These are phyloP conservation scores for Nicotiana paniculata DNA, from an alignment of 257 asterid species.

Conservation along the genomic window DNA sequence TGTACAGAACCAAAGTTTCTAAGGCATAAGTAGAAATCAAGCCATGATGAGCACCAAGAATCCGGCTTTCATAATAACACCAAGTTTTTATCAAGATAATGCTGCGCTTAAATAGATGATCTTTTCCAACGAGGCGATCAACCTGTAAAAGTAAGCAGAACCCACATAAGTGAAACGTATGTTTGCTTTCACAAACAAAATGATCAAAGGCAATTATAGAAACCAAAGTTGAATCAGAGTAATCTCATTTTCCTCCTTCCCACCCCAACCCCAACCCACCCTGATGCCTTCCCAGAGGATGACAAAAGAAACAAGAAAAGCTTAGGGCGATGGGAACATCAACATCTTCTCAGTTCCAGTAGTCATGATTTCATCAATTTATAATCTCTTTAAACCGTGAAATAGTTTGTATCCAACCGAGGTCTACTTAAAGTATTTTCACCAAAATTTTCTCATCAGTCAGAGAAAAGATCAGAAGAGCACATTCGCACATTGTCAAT, in stretches of 20 bases:
- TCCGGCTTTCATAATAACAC: conserved; percentile 97
- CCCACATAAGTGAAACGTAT: background rate
- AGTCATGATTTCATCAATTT: background rate
- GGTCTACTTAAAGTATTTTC: background rate
- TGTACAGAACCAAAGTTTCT: conserved; percentile 83
- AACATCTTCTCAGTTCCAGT: conserved; percentile 1
- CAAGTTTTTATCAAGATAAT: conserved; percentile 83
- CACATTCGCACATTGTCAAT: background rate
- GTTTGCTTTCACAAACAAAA: background rate
- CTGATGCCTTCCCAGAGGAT: background rate
- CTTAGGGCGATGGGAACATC: background rate
- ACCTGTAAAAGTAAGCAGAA: conserved; percentile 44
- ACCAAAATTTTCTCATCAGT: background rate
- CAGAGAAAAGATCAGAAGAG: background rate
- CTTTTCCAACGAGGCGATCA: conserved; percentile 68
- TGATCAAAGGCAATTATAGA: background rate
- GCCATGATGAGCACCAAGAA: conserved; percentile 91
- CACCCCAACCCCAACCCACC: background rate
- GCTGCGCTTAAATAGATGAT: conserved; percentile 82
- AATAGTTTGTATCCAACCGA: background rate
- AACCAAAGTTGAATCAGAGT: background rate
- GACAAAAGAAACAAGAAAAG: background rate
- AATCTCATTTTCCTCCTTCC: background rate
- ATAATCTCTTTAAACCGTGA: background rate
- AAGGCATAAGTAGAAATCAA: conserved; percentile 91